Base-by-base conservation (phyloP, 768 basidiomycete genomes). In the Trametopsis cervina region DNA sequence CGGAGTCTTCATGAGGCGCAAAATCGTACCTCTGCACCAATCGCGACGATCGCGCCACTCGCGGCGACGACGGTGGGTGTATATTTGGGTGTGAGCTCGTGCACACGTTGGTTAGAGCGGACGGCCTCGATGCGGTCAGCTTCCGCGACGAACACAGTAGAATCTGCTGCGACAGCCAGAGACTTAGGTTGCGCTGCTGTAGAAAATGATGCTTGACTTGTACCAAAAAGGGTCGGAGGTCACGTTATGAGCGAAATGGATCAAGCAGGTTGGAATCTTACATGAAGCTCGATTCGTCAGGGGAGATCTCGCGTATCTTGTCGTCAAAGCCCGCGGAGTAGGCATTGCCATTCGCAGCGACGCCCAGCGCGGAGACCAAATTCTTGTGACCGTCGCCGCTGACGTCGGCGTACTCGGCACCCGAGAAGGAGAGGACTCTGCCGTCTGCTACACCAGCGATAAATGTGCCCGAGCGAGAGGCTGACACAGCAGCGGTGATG, bases 281-380 rank as follows among this genome's bases (percentile, higher is more conserved):
- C 77, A 70, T 63, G 62, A 79, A 83, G 51, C 61, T 64, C 18
- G 65, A 65, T 17, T 66, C 67, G 35, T 60, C 56, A 21, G 63
- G 55, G 10, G 73, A 74, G 38, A 91, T 78, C 58, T 89, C 88
- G 39, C 83, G 72, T 3, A 91, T 68, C 25, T 63, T 70, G 60
- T 96, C 94, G 53, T 96, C 94, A 59, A 78, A 92, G 11, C 88
- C 93, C 13, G 80, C 67, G 18, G 85, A 85, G 57, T 78, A 84
- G 1, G 85, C 69, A 45, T 74, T 78, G 22, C 76, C 78, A 6
- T 63, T 60, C 0, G 66, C 56, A 9, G 71, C 68, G 0, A 71
- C 60, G 0, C 78, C 70, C 40, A 96, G 64, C 0, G 75, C 82
- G 0, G 81, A 74, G 17, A 96, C 75, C 42, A 85, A 71, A 52